Conservation (phyloP, 163 green algal genomes). For the Dunaliella salina region DNA sequence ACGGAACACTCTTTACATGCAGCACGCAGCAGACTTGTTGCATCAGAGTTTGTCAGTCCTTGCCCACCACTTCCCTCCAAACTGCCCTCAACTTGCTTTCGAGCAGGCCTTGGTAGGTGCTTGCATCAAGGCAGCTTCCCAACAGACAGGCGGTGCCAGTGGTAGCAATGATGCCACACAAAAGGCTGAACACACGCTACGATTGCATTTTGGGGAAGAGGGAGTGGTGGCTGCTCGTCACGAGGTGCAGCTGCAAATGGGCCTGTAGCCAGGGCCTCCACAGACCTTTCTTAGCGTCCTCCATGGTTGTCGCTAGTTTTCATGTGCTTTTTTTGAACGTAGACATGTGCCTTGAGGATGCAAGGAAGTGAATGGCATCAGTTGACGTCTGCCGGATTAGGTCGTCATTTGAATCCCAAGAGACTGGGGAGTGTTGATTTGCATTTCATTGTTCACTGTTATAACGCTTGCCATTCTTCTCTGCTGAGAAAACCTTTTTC, state of each 20-base stretch:
- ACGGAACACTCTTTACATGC: background rate
- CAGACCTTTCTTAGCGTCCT: too few relatives aligned
- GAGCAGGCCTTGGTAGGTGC: background rate
- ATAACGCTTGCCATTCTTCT: too few relatives aligned
- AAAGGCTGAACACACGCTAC: background rate
- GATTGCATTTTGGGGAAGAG: background rate
- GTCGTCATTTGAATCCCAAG: too few relatives aligned
- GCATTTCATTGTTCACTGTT: too few relatives aligned
- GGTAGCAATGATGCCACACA: background rate
- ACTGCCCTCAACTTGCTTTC: background rate
- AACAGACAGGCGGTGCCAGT: background rate
- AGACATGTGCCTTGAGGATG: too few relatives aligned
- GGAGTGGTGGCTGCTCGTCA: too few relatives aligned
- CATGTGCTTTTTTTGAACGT: too few relatives aligned
- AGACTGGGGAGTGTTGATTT: too few relatives aligned
- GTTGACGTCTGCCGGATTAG: too few relatives aligned
- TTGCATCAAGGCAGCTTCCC: background rate
- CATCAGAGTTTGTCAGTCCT: background rate
- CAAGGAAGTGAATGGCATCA: too few relatives aligned
- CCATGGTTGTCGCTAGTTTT: too few relatives aligned
- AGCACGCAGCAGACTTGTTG: background rate
- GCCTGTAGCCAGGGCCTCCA: background rate
- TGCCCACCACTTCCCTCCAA: background rate
- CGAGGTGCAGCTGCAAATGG: background rate
- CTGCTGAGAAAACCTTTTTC: too few relatives aligned